Base-by-base conservation (phyloP, 352 stramenopile species). In the Phytopythium sindhum region DNA sequence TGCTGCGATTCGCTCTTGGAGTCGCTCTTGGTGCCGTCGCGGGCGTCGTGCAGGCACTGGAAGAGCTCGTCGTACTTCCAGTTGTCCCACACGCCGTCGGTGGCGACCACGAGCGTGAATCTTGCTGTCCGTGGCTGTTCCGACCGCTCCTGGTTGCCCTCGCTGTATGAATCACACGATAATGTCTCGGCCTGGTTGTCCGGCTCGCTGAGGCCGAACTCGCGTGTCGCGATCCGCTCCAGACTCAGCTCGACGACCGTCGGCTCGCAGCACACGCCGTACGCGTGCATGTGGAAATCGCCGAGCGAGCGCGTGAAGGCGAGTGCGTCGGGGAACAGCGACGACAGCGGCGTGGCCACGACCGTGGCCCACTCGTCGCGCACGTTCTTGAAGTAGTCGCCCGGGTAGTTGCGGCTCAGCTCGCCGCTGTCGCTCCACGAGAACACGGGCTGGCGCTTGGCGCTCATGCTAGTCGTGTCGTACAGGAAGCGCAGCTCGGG, bases 341-440 rank as follows among this genome's bases (percentile, higher is more conserved):
- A 77, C 9, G 77, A 75, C 1, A 72, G 55, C 1, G 90, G 89
- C 8, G 89, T 93, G 8, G 80, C 77, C 26, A 96, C 85, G 6
- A 97, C 76, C 21, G 84, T 93, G 1, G 89, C 90, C 88, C 88
- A 97, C 67, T 97, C 89, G n/a, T 96, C 81, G 35, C 90, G 80
- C n/a, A 97, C 88, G 67, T 96, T 97, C 71, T 96, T 97, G 67
- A 82, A 93, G 70, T 97, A 97, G 53, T 84, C 77, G 44, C 86
- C 86, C 24, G 70, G 61, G 24, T 50, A 47, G 26, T 82, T 81
- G 19, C 64, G 73, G 10, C 61, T 58, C 15, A 90, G n/a, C 7
- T 84, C 67, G 10, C 80, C 76, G 14, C 67, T 61, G 44, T 44
- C 68, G 6, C 48, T 62, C 31, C 77, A 61, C 17, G 71, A 65